Conservation (phyloP, 2,329 filamentous ascomycete species). For the Periconia macrospinosa region DNA sequence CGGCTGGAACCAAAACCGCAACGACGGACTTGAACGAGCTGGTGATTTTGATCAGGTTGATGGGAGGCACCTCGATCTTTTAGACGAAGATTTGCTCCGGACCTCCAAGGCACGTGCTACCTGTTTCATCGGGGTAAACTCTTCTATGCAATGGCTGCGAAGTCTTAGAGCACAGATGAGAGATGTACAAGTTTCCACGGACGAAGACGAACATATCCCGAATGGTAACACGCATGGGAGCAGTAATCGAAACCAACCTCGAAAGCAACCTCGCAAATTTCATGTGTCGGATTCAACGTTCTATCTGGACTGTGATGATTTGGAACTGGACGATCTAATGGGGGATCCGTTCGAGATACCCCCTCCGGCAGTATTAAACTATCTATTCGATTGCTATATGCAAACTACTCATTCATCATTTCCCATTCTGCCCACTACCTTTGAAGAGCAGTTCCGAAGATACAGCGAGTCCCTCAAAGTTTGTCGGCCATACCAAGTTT, state of each 20-base stretch:
- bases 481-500: constrained; percentile 2
- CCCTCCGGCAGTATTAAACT: constrained; percentile 21
- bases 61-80: constrained; percentile 13
- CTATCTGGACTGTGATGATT: constrained; percentile 32
- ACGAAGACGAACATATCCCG: background rate
- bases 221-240: background rate
- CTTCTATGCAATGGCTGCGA: constrained; percentile 28
- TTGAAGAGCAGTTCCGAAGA: constrained; percentile 9
- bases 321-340: constrained; percentile 16
- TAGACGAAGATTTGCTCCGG: constrained; percentile 23
- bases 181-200: background rate
- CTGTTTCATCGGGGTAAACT: constrained; percentile 28
- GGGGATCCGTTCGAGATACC: constrained; percentile 29
- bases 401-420: constrained; percentile 27
- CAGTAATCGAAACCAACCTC: background rate
- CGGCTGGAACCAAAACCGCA: constrained; percentile 1
- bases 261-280: background rate
- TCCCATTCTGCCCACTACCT: constrained; percentile 23
- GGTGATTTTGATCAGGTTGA: constrained; percentile 10
- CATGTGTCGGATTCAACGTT: constrained; percentile 4
- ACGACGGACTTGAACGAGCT: background rate
- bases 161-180: constrained; percentile 13
- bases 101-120: constrained; percentile 16
- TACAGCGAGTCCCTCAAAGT: constrained; percentile 1
- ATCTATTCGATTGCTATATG: constrained; percentile 35